A percentile compares a stretch with the other conserved stretches of the same genome.
Conservation (phyloP, 106 monocot species). For the Gastrodia elata region DNA sequence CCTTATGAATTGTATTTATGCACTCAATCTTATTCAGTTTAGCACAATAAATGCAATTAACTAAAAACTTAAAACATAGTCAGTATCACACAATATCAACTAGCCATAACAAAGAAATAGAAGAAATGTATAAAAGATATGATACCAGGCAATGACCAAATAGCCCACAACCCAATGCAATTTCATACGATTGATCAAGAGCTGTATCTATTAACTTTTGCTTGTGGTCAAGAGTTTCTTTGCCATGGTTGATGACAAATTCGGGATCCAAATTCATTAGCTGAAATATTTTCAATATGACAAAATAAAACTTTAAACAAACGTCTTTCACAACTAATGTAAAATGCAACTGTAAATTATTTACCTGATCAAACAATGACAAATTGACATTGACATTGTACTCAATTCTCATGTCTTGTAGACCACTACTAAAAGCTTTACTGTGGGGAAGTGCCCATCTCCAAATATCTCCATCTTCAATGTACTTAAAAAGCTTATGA, state of each 20-base stretch:
- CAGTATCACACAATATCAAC: neutral
- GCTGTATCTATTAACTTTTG: conserved; percentile 55
- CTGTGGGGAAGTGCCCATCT: conserved; percentile 75
- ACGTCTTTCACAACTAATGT: neutral
- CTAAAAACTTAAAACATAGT: neutral
- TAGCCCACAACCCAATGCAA: conserved; percentile 49
- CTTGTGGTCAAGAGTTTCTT: conserved; percentile 40
- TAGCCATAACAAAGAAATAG: neutral
- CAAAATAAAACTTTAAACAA: neutral
- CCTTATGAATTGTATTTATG: neutral
- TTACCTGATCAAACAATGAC: conserved; percentile 69
- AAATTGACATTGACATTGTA: conserved; percentile 64
- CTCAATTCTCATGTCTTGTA: conserved; percentile 72
- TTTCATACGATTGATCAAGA: conserved; percentile 68
- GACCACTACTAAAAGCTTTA: conserved; percentile 88
- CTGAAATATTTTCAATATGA: conserved; percentile 24
- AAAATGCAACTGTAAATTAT: neutral
- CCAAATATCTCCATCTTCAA: conserved; percentile 97
- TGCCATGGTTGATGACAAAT: conserved; percentile 42
- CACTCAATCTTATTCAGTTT: neutral
- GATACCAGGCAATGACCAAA: conserved; percentile 87
- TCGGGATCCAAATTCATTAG: conserved; percentile 66
- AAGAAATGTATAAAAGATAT: neutral
- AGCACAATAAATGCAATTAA: neutral
- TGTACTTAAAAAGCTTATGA: conserved; percentile 49